phyloP scores from a whole-genome alignment of 768 basidiomycete species.

The Psilocybe tampanensis region DNA sequence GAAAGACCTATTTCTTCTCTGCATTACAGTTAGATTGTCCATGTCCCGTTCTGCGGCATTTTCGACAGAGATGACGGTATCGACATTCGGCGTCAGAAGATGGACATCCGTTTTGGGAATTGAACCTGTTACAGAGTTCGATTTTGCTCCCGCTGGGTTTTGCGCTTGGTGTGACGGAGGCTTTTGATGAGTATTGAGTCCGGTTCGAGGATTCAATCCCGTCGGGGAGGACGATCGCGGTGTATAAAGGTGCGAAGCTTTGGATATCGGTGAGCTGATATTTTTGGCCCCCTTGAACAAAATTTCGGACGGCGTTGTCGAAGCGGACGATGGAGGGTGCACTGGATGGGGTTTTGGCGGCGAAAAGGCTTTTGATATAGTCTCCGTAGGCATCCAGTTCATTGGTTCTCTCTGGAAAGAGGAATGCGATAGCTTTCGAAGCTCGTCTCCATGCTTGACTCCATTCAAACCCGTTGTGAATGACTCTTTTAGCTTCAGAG shows the following conservation, averaged over 20 bases:
- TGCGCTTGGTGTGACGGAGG: too few species aligned
- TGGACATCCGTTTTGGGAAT: conserved; percentile 16
- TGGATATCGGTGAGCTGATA: conserved; percentile 23
- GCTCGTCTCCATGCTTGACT: too few species aligned
- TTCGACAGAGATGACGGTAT: conserved; percentile 26
- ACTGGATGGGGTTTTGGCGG: background rate
- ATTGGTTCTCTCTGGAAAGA: conserved; percentile 15
- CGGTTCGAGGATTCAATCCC: background rate
- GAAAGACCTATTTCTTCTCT: background rate
- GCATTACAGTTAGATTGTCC: conserved; percentile 1
- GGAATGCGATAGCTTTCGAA: too few species aligned
- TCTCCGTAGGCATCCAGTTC: conserved; percentile 30
- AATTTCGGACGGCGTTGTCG: conserved; percentile 31
- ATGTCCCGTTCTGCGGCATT: conserved; percentile 8
- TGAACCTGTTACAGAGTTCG: conserved; percentile 25
- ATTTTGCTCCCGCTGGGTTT: too few species aligned
- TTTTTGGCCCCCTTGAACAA: conserved; percentile 17
- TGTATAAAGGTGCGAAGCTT: conserved; percentile 1
- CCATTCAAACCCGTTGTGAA: too few species aligned
- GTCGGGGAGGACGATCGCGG: conserved; percentile 16
- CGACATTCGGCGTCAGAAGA: background rate
- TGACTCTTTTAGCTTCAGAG: too few species aligned
- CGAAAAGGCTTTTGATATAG: conserved; percentile 27
- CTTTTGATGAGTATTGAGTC: background rate
- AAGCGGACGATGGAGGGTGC: conserved; percentile 28